These are phyloP conservation scores for Termitomyces sp. DNA, from an alignment of 768 basidiomycete genomes.

Conservation along the genomic window DNA sequence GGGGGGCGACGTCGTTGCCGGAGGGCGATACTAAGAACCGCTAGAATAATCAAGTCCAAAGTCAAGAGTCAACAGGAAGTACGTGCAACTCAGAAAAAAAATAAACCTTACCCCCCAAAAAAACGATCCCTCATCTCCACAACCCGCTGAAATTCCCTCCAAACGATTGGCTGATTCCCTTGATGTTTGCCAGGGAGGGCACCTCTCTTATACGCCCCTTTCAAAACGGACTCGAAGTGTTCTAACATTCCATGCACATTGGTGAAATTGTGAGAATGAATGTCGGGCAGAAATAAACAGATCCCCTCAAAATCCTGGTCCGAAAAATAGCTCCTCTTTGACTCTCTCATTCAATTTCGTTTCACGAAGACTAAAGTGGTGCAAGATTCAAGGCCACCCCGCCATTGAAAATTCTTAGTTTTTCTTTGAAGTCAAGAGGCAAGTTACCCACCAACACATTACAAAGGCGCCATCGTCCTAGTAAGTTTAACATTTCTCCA, in stretches of 20 bases:
- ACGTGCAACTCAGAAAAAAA: neutral
- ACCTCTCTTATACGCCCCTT: neutral
- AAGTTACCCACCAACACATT: neutral
- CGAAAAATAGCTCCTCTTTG: neutral
- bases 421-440: neutral
- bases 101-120: neutral
- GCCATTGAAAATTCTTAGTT: neutral
- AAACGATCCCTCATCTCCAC: neutral
- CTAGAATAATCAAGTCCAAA: neutral
- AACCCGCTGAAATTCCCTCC: neutral
- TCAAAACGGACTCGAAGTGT: neutral
- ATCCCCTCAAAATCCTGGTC: neutral
- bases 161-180: neutral
- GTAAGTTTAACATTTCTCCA: neutral
- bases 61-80: neutral
- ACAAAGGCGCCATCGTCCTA: neutral
- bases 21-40: neutral
- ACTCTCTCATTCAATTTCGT: neutral
- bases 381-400: neutral
- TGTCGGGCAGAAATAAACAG: neutral
- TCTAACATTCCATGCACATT: neutral
- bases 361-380: neutral
- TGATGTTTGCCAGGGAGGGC: neutral
- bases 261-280: neutral
- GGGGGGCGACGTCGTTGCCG: neutral